phyloP scores from a whole-genome alignment of 768 basidiomycete genomes.

The Podaxis mareebaensis region DNA sequence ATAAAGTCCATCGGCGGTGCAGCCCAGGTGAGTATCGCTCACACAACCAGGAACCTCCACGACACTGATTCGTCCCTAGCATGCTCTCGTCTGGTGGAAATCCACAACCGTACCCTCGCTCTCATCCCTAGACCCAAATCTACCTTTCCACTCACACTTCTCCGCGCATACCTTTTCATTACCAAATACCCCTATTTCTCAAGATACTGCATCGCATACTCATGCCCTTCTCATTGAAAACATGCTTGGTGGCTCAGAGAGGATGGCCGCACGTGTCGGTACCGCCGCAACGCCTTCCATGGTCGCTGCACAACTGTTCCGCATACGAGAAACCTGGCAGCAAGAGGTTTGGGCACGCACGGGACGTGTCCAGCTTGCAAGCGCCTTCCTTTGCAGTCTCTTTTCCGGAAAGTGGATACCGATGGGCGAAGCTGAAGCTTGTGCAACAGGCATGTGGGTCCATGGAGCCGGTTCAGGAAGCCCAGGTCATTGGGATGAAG shows the following conservation, averaged over 20 bases:
- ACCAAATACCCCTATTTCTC: slow-evolving; percentile 72
- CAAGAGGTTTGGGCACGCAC: slow-evolving; percentile 79
- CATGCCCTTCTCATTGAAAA: slow-evolving; percentile 77
- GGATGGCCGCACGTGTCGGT: slow-evolving; percentile 75
- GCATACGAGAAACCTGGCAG: slow-evolving; percentile 77
- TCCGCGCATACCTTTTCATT: slow-evolving; percentile 66
- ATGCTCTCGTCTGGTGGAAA: slow-evolving; percentile 88
- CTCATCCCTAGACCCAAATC: slow-evolving; percentile 68
- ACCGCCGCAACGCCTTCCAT: slow-evolving; percentile 70
- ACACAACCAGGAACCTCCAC: background rate
- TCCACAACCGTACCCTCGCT: slow-evolving; percentile 72
- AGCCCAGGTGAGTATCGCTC: slow-evolving; percentile 59
- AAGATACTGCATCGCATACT: slow-evolving; percentile 79
- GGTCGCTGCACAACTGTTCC: slow-evolving; percentile 73
- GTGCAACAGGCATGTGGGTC: slow-evolving; percentile 78
- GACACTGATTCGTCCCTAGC: slow-evolving; percentile 32
- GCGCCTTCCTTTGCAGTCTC: slow-evolving; percentile 71
- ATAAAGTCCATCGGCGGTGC: slow-evolving; percentile 78
- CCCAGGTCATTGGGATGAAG: slow-evolving; percentile 78
- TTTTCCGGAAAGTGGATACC: slow-evolving; percentile 70
- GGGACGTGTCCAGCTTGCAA: slow-evolving; percentile 76
- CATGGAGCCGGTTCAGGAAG: slow-evolving; percentile 41
- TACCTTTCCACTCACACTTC: slow-evolving; percentile 72
- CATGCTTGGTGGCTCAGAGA: slow-evolving; percentile 75
- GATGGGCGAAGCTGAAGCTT: slow-evolving; percentile 77